Evolutionary conservation across 225 moss, liverwort and hornwort species (phyloP), one percentile per base, ranked within the genome.

Genomic region (Pseudisothecium myosuroides): DNA sequence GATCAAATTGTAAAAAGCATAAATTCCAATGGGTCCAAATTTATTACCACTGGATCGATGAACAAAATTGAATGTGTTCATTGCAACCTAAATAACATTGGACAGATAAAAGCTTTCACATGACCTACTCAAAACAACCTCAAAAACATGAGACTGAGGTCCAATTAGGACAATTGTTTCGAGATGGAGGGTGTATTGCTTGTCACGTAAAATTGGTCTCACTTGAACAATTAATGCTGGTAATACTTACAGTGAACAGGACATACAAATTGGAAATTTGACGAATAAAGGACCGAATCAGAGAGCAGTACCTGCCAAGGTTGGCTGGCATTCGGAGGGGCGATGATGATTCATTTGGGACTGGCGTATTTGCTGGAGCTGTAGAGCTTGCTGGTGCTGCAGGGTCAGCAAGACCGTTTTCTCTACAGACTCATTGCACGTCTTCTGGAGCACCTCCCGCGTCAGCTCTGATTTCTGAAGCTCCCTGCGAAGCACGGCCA

Each of bases 381-480:
- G 93, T 17, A 92, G 82, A 76, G 84, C 88, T 89, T 94, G 93
- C 84, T 94, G 94, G 84, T 94, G 93, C 85, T 94, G 94, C 88
- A 94, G 60, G 58, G 94, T 94, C 50, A 93, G 89, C 91, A 92
- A 77, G 12, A 94, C 88, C 15, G 93, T 89, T 84, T 93, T 94
- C 91, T 94, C 93, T n/a, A 94, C 91, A 49, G 93, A 92, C 66
- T 94, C 94, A 81, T 85, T 83, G 88, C 94, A 94, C 66, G 91
- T 89, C 89, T 91, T 93, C 89, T 94, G 94, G n/a, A 93, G 93
- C 90, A 94, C 89, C 90, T 94, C 94, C 86, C 94, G 87, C 71
- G 91, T 85, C 84, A 93, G 89, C 88, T 94, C 94, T 82, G 94
- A 94, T 86, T 91, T 94, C 86, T 94, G 90, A 58, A 94, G 94